Evolutionary conservation across 305 asterid genomes (phyloP).

Genomic region (Striga hermonthica): DNA sequence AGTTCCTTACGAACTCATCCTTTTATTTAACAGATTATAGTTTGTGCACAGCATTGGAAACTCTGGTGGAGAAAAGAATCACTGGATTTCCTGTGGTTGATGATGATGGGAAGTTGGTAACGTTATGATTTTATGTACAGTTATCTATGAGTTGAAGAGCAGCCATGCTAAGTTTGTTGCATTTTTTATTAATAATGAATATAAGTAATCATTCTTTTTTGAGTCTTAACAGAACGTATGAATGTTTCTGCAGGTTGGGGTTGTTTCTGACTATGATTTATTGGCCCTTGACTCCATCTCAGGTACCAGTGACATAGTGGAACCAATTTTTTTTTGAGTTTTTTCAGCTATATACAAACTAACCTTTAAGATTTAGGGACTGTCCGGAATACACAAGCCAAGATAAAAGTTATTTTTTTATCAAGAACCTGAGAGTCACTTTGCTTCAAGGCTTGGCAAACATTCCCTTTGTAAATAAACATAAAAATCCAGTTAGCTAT

Average conservation of each 20-base stretch:
- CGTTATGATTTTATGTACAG: conserved; percentile 23
- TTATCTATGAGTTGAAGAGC: conserved; percentile 13
- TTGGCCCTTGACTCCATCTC: conserved; percentile 91
- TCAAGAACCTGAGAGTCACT: too few relatives aligned
- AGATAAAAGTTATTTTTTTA: too few relatives aligned
- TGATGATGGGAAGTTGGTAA: conserved; percentile 91
- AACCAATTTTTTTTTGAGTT: neutral
- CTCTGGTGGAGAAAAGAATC: conserved; percentile 74
- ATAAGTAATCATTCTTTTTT: conserved; percentile 14
- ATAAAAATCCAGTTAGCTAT: too few relatives aligned
- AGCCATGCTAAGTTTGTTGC: conserved; percentile 12
- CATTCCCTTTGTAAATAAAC: too few relatives aligned
- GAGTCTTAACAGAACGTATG: conserved; percentile 21
- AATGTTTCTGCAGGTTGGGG: conserved; percentile 76
- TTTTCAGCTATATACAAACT: neutral
- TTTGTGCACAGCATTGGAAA: conserved; percentile 60
- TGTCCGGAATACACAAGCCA: too few relatives aligned
- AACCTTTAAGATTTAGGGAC: too few relatives aligned
- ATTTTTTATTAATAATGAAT: neutral
- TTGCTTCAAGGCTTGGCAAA: too few relatives aligned
- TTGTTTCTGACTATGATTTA: conserved; percentile 91
- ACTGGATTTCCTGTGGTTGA: conserved; percentile 96
- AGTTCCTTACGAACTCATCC: conserved; percentile 6
- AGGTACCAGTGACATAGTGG: conserved; percentile 49
- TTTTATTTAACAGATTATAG: conserved; percentile 23